These are phyloP conservation scores for Sporothrix pallida DNA, from an alignment of 2,329 filamentous ascomycete species.

Conservation along the genomic window DNA sequence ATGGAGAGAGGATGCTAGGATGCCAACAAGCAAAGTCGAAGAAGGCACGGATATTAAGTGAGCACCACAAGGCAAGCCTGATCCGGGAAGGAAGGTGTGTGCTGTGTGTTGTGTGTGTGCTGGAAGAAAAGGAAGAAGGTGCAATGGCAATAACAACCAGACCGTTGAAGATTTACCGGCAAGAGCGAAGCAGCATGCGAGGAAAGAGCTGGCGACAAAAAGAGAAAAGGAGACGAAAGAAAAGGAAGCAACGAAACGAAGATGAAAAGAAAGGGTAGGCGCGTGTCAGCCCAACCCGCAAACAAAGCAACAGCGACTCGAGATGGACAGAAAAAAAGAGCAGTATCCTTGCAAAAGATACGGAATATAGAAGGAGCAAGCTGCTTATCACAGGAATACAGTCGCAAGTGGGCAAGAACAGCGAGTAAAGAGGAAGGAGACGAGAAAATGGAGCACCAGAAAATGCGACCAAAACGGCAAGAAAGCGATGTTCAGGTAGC, in stretches of 20 bases:
- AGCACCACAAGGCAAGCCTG: slow-evolving; percentile 10
- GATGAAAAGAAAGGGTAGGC: background rate
- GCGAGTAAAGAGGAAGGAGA: background rate
- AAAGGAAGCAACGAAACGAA: background rate
- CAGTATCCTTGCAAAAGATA: background rate
- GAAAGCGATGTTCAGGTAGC: background rate
- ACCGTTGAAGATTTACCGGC: slow-evolving; percentile 26
- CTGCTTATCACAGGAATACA: slow-evolving; percentile 1
- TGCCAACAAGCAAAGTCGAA: slow-evolving; percentile 2
- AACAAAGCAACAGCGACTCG: slow-evolving; percentile 10
- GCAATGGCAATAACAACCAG: slow-evolving; percentile 19
- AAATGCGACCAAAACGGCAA: slow-evolving; percentile 1
- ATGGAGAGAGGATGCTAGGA: background rate
- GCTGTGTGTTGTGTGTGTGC: background rate
- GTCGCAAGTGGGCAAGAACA: background rate
- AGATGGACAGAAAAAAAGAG: background rate
- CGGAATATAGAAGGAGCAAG: background rate
- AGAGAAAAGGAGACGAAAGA: background rate
- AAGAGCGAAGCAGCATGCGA: slow-evolving; percentile 2
- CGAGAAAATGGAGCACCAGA: background rate
- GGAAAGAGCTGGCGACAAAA: slow-evolving; percentile 6
- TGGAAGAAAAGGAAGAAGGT: background rate
- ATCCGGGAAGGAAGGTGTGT: slow-evolving; percentile 10
- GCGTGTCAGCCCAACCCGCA: slow-evolving; percentile 25
- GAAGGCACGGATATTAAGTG: slow-evolving; percentile 4